phyloP scores from a whole-genome alignment of 305 asterid species.

The Plantago lanceolata region DNA sequence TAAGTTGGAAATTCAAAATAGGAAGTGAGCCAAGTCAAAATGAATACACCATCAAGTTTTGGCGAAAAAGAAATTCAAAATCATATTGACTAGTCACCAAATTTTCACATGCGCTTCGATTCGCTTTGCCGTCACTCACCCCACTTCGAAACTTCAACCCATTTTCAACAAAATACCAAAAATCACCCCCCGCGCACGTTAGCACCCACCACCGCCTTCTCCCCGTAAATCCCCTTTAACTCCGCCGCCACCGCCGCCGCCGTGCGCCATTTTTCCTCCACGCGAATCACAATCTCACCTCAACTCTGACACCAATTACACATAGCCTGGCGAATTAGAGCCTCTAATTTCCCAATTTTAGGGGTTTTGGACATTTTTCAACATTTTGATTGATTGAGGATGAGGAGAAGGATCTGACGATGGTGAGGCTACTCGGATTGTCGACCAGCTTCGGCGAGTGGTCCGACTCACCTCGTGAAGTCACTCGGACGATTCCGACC shows the following conservation, averaged over 20 bases:
- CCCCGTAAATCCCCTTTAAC: conserved; percentile 17
- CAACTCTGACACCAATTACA: not conserved
- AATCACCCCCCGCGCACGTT: conserved; percentile 53
- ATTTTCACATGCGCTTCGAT: conserved; percentile 6
- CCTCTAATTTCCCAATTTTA: not conserved
- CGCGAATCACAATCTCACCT: no score
- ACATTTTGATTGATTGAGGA: not conserved
- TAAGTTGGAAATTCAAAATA: no score
- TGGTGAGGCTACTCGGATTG: conserved; percentile 76
- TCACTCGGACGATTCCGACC: conserved; percentile 76
- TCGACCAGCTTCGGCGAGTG: conserved; percentile 60
- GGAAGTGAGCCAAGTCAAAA: not conserved
- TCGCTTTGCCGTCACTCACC: conserved; percentile 31
- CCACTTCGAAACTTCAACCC: conserved; percentile 23
- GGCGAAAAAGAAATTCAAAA: not conserved
- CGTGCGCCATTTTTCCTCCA: no score
- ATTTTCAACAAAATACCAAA: conserved; percentile 24
- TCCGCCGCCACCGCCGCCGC: conserved; percentile 22
- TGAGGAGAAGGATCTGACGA: conserved; percentile 30
- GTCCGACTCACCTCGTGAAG: conserved; percentile 80
- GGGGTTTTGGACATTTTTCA: not conserved
- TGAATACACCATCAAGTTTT: not conserved
- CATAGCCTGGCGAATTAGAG: not conserved
- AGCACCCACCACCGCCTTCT: conserved; percentile 27
- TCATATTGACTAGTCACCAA: not conserved